Percentiles rank a stretch among this genome's conserved stretches.
phyloP scores from a whole-genome alignment of 805 yeast species.

The Nakazawaea wyomingensis region DNA sequence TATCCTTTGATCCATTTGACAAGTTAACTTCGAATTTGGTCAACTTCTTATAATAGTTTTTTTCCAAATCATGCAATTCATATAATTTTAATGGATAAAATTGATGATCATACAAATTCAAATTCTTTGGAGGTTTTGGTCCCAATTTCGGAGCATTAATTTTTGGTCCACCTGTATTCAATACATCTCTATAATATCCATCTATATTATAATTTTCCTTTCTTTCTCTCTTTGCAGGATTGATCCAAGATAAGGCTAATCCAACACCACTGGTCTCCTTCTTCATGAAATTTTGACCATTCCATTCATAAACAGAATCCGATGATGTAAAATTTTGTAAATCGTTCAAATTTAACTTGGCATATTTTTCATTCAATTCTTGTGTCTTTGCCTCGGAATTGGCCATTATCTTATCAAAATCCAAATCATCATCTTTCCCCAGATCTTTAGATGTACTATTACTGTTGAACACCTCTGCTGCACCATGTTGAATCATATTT shows the following conservation, averaged over 20 bases:
- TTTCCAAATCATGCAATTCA: slow-evolving; percentile 77
- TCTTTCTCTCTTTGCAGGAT: slow-evolving; percentile 80
- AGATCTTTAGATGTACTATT: slow-evolving; percentile 21
- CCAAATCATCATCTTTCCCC: slow-evolving; percentile 36
- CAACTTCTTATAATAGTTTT: slow-evolving; percentile 67
- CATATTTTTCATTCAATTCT: slow-evolving; percentile 57
- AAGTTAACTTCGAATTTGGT: slow-evolving; percentile 60
- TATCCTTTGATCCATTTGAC: slow-evolving; percentile 42
- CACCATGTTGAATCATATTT: slow-evolving; percentile 82
- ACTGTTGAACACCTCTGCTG: slow-evolving; percentile 52
- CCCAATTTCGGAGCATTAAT: slow-evolving; percentile 32
- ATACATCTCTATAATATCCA: slow-evolving; percentile 49
- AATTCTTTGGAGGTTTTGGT: slow-evolving; percentile 81
- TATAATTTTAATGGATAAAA: slow-evolving; percentile 74
- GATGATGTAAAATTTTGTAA: slow-evolving; percentile 70
- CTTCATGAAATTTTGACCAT: slow-evolving; percentile 76
- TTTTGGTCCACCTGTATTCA: slow-evolving; percentile 63
- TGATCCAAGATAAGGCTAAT: slow-evolving; percentile 63
- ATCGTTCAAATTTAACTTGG: slow-evolving; percentile 68
- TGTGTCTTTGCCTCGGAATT: slow-evolving; percentile 61
- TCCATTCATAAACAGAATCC: slow-evolving; percentile 78
- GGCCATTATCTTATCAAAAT: slow-evolving; percentile 55
- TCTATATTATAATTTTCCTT: slow-evolving; percentile 85
- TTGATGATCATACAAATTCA: slow-evolving; percentile 84
- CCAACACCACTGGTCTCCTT: slow-evolving; percentile 42